Base-by-base conservation (phyloP, 208 protist species). In the Leptomonas pyrrhocoris region DNA sequence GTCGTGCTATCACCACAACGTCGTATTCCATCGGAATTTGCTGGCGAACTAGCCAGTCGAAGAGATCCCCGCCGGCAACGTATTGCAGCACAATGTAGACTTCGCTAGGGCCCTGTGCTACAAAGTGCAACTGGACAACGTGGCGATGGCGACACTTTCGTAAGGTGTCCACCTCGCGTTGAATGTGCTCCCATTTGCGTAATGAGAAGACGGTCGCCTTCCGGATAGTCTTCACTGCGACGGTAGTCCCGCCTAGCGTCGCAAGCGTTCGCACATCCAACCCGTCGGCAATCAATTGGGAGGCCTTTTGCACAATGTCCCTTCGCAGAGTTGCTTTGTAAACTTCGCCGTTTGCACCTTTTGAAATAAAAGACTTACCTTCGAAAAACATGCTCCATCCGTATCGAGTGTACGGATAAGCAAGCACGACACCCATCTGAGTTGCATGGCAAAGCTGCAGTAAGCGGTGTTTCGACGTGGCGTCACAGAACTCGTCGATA, bases 41-140 rank as follows among this genome's bases (percentile, higher is more conserved):
- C 59, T 83, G 79, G 16, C 42, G 60, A 15, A 83, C 69, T 15
- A 90, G 69, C 81, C 85, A 85, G 66, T 90, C 81, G 54, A 88
- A 90, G 51, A 88, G 59, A 56, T 90, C 84, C 5, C 81, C 80
- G 12, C 83, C 76, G 8, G 59, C 56, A 0, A 82, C 74, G 55
- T 83, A 79, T 36, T 80, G 80, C 49, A 86, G 51, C 16, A 86
- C 81, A 43, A 86, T 79, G 57, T 81, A 84, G 50, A 88, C 80
- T 58, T 85, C 78, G 54, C 74, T 81, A 27, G 74, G 71, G 2
- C 74, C 71, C 58, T 90, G 85, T 0, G 76, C 69, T 21, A 88
- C 79, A 38, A 74, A 79, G 58, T 85, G 58, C 18, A 90, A 73
- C 36, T 81, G 62, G n/a, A 86, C 78, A 1, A 87, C 79, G 74